Base-by-base conservation (phyloP, 1,139 yeast genomes). In the Yamadazyma buinensis region DNA sequence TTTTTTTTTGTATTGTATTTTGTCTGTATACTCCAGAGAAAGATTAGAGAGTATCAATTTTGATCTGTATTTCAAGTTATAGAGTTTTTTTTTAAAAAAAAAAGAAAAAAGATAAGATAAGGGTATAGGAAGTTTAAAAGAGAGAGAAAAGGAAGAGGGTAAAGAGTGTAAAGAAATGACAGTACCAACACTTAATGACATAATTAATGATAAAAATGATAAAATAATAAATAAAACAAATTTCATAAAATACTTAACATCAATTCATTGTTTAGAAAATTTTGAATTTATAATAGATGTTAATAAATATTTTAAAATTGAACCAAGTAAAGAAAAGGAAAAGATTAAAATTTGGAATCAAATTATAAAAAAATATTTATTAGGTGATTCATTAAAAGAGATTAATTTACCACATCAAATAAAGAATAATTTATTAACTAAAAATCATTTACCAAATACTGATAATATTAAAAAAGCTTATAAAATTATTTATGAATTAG, bases 191-290 rank as follows among this genome's bases (percentile, higher is more conserved):
- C 47, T 59, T 24, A 58, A 55, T 25, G 56, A 54, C 30, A 42
- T 59, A 15, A 29, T 49, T 34, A 26, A 42, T 35, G 47, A 41
- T 31, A 37, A 42, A 22, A 38, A 37, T 10, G 52, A 52, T 7
- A 51, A 52, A 6, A 38, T 39, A 2, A 56, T 52, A 38, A 54
- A 48, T 35, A 41, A 44, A 22, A 32, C 39, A 10, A 50, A 53
- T 29, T 65, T 65, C 37, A 37, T 53, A 19, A 48, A 48, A 32
- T 65, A 50, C 39, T 53, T 65, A 28, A 37, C 46, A 23, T 40
- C 48, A 22, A 53, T 55, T 20, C 71, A 64, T 41, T 63, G 70
- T 44, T 44, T 57, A 28, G 72, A 65, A 38, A 64, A 64, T 45
- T 52, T 57, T 31, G 66, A 63, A 42, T 64, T 61, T 34, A 46